Percentiles rank a stretch among this genome's conserved stretches.
These are phyloP conservation scores for Tremella yokohamensis DNA, from an alignment of 768 basidiomycete species.

Conservation along the genomic window DNA sequence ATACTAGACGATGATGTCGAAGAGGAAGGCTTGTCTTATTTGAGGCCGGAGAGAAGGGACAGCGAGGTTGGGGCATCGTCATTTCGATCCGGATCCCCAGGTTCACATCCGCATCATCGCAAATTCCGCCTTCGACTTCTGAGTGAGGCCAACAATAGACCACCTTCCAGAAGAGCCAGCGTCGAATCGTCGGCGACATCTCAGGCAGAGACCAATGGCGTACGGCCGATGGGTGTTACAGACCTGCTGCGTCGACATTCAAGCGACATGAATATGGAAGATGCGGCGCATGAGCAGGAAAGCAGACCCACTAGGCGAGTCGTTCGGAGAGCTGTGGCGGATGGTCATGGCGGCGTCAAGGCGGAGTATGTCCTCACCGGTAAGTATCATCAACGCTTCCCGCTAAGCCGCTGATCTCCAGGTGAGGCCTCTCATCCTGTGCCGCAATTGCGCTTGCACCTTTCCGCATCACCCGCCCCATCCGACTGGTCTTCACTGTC, in stretches of 20 bases:
- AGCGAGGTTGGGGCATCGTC: neutral
- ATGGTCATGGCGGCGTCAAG: constrained; percentile 39
- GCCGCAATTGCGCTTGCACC: constrained; percentile 50
- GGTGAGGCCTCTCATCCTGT: constrained; percentile 42
- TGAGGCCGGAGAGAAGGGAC: neutral
- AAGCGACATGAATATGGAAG: constrained; percentile 7
- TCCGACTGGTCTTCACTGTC: too few relatives aligned
- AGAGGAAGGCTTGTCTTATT: neutral
- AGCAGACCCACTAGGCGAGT: constrained; percentile 16
- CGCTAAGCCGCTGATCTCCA: constrained; percentile 18
- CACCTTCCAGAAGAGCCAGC: too few relatives aligned
- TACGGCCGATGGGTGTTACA: constrained; percentile 25
- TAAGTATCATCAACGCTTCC: constrained; percentile 21
- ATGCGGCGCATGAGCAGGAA: neutral
- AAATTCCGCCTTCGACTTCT: constrained; percentile 17
- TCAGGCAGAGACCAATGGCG: too few relatives aligned
- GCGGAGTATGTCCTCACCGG: constrained; percentile 54
- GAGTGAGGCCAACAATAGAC: too few relatives aligned
- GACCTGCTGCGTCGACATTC: constrained; percentile 22
- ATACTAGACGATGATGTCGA: constrained; percentile 10
- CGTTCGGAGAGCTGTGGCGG: constrained; percentile 22
- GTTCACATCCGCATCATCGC: constrained; percentile 19
- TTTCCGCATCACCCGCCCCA: constrained; percentile 27
- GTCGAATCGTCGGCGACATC: too few relatives aligned
- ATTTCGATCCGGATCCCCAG: neutral